phyloP scores from a whole-genome alignment of 2,329 filamentous ascomycete species.

The Pezicula radicicola region DNA sequence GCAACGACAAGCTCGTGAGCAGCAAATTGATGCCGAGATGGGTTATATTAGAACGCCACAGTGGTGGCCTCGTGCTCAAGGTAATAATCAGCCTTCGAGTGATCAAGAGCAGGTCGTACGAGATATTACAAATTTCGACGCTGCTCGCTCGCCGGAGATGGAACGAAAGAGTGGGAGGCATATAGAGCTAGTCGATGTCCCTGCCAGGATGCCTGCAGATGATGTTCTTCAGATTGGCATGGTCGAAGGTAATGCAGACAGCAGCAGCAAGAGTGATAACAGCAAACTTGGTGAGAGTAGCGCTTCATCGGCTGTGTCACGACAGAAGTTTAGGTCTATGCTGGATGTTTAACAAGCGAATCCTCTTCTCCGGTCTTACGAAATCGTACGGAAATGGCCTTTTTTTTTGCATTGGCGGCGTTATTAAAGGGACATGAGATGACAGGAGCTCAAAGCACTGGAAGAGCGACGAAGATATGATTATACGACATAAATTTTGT shows the following conservation, averaged over 20 bases:
- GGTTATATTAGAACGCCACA: slow-evolving; percentile 58
- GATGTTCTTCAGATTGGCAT: neutral
- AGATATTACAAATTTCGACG: slow-evolving; percentile 28
- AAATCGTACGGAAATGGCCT: too few species aligned
- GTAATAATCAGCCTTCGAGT: slow-evolving; percentile 19
- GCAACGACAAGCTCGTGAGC: slow-evolving; percentile 57
- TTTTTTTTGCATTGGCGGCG: too few species aligned
- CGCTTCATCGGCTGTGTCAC: slow-evolving; percentile 20
- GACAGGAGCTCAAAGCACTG: too few species aligned
- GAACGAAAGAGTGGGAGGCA: slow-evolving; percentile 23
- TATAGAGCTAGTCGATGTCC: slow-evolving; percentile 36
- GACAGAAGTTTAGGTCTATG: slow-evolving; percentile 37
- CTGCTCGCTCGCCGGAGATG: slow-evolving; percentile 29
- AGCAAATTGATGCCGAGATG: slow-evolving; percentile 55
- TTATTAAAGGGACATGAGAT: too few species aligned
- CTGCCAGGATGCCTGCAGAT: slow-evolving; percentile 6
- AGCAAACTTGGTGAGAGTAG: slow-evolving; percentile 23
- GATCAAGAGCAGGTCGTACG: slow-evolving; percentile 27
- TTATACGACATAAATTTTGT: too few species aligned
- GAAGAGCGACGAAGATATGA: too few species aligned
- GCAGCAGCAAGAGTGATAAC: slow-evolving; percentile 8
- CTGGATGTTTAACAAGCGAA: slow-evolving; percentile 31
- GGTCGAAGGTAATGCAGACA: neutral
- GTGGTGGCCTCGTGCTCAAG: slow-evolving; percentile 57
- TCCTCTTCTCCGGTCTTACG: too few species aligned